Evolutionary conservation across 176 grass and related monocot species (phyloP).

Genomic region (Musa troglodytarum): DNA sequence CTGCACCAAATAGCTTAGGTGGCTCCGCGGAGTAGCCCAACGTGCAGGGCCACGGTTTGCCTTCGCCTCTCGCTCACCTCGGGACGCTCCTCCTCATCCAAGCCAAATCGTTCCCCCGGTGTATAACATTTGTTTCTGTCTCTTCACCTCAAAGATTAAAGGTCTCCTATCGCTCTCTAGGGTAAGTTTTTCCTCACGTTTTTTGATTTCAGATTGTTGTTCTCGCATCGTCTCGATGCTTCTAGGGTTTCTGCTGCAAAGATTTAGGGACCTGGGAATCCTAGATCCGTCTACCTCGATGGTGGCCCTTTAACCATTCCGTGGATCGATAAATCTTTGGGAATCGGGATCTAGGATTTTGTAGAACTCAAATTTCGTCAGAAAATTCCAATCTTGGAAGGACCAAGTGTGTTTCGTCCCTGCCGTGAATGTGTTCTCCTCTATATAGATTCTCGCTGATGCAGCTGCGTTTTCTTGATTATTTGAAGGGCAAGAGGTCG

Average conservation of each 20-base stretch:
- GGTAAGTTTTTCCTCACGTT: background rate
- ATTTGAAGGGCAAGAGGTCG: no score
- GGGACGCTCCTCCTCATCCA: background rate
- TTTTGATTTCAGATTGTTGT: background rate
- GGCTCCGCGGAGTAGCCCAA: no score
- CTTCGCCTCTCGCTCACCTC: background rate
- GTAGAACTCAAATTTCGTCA: background rate
- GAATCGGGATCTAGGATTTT: background rate
- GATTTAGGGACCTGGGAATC: background rate
- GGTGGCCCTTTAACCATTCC: background rate
- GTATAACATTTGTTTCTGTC: background rate
- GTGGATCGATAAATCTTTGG: background rate
- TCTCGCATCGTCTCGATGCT: background rate
- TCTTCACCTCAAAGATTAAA: no score
- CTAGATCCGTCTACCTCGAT: background rate
- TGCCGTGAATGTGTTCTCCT: background rate
- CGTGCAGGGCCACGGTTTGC: no score
- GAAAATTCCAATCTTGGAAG: background rate
- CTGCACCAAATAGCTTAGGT: no score
- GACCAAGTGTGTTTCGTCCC: background rate
- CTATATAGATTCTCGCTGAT: no score
- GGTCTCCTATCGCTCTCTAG: background rate
- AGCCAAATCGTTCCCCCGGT: background rate
- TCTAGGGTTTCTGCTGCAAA: background rate
- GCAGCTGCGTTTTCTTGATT: no score